phyloP scores from a whole-genome alignment of 2,329 filamentous ascomycete genomes.

The Phyllosticta capitalensis region DNA sequence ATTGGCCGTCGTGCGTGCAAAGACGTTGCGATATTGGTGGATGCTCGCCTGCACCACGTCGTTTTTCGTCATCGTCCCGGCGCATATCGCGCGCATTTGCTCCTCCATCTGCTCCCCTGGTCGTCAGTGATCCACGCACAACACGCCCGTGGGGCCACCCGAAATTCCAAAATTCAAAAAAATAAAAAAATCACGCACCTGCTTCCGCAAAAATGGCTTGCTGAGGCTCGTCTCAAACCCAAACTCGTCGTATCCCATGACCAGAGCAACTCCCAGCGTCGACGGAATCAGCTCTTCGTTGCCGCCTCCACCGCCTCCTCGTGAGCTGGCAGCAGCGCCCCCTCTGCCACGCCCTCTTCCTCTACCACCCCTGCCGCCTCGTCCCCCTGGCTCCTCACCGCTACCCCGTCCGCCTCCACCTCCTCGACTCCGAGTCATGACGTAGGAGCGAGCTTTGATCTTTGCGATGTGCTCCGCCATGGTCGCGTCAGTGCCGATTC shows the following conservation, averaged over 20 bases:
- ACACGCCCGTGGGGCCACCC: background rate
- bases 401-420: slow-evolving; percentile 29
- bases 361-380: slow-evolving; percentile 25
- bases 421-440: slow-evolving; percentile 51
- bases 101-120: slow-evolving; percentile 60
- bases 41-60: slow-evolving; percentile 75
- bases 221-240: slow-evolving; percentile 85
- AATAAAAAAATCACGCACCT: slow-evolving; percentile 36
- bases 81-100: slow-evolving; percentile 94
- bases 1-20: slow-evolving; percentile 68
- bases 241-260: slow-evolving; percentile 91
- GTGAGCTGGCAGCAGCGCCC: slow-evolving; percentile 22
- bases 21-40: slow-evolving; percentile 78
- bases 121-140: slow-evolving; percentile 3
- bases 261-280: slow-evolving; percentile 78
- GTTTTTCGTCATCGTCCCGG: slow-evolving; percentile 64
- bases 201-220: slow-evolving; percentile 92
- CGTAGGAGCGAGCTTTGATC: slow-evolving; percentile 85
- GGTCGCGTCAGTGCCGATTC: slow-evolving; percentile 94
- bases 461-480: slow-evolving; percentile 99
- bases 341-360: slow-evolving; percentile 16
- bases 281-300: slow-evolving; percentile 89
- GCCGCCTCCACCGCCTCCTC: slow-evolving; percentile 31
- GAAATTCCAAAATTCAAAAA: slow-evolving; percentile 7
- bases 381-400: slow-evolving; percentile 13